phyloP scores from a whole-genome alignment of 108 stramenopile species.

The Discostella stelligeroides region DNA sequence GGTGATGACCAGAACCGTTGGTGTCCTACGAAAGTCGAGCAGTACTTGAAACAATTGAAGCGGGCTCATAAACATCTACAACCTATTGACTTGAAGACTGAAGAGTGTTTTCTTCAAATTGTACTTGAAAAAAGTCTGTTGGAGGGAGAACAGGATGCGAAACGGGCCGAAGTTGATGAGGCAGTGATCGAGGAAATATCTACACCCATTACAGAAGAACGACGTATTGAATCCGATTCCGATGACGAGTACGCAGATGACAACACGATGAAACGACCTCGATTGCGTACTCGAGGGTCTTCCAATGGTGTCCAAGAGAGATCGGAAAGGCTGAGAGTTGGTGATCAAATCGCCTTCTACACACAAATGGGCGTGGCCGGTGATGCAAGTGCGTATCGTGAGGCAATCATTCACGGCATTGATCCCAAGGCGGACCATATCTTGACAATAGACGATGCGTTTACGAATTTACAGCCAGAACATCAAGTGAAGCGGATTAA shows the following conservation, averaged over 20 bases:
- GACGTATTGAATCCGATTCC: not conserved
- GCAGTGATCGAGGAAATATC: conserved; percentile 2
- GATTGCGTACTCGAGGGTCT: not conserved
- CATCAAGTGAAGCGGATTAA: conserved; percentile 10
- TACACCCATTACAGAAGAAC: not conserved
- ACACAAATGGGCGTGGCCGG: conserved; percentile 4
- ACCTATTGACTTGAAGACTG: conserved; percentile 18
- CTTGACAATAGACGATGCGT: conserved; percentile 5
- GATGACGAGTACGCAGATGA: not conserved
- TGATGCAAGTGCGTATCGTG: not conserved
- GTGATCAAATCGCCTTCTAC: conserved; percentile 10
- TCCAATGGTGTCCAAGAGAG: not conserved
- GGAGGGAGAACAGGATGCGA: conserved; percentile 10
- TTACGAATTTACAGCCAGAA: conserved; percentile 8
- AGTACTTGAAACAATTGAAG: conserved; percentile 22
- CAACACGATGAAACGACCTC: not conserved
- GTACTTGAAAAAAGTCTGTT: conserved; percentile 14
- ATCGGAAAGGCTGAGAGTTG: not conserved
- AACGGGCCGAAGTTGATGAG: conserved; percentile 16
- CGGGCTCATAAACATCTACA: conserved; percentile 11
- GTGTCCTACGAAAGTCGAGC: conserved; percentile 14
- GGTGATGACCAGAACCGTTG: conserved; percentile 14
- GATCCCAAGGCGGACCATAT: conserved; percentile 3
- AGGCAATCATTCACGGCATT: conserved; percentile 5
- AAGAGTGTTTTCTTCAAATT: conserved; percentile 7